phyloP scores from a whole-genome alignment of 1,284 basidiomycete genomes.

The Bjerkandera adusta region DNA sequence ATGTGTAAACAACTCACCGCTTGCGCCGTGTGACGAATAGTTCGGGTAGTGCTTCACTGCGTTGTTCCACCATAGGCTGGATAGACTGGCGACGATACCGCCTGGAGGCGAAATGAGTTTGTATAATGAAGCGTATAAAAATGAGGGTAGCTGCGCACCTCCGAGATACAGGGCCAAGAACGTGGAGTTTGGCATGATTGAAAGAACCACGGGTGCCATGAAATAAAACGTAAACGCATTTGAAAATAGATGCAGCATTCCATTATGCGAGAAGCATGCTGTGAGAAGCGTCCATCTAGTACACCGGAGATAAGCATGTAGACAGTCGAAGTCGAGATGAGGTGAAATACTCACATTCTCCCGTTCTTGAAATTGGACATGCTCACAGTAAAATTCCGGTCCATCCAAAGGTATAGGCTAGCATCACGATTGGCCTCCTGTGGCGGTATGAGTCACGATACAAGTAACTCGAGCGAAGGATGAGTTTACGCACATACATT shows the following conservation, averaged over 20 bases:
- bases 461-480: too few relatives aligned
- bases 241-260: slow-evolving; percentile 64
- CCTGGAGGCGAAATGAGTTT: slow-evolving; percentile 34
- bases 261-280: slow-evolving; percentile 70
- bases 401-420: slow-evolving; percentile 55
- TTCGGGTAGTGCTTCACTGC: slow-evolving; percentile 39
- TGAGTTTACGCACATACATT: slow-evolving; percentile 34
- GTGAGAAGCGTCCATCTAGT: slow-evolving; percentile 82
- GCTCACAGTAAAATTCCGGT: slow-evolving; percentile 64
- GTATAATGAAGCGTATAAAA: background rate
- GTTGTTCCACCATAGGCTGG: slow-evolving; percentile 58
- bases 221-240: slow-evolving; percentile 83
- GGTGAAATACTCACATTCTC: slow-evolving; percentile 57
- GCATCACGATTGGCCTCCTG: slow-evolving; percentile 44
- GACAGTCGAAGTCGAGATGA: background rate
- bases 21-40: slow-evolving; percentile 68
- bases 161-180: slow-evolving; percentile 81
- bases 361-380: slow-evolving; percentile 67
- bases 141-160: slow-evolving; percentile 39
- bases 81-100: slow-evolving; percentile 60
- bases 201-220: slow-evolving; percentile 71
- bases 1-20: slow-evolving; percentile 43
- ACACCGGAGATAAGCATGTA: slow-evolving; percentile 13
- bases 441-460: too few relatives aligned
- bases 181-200: slow-evolving; percentile 62